A percentile compares a stretch with the other conserved stretches of the same genome.
Evolutionary conservation across 306 rosid genomes (phyloP).

Genomic region (Amphicarpaea edgeworthii): DNA sequence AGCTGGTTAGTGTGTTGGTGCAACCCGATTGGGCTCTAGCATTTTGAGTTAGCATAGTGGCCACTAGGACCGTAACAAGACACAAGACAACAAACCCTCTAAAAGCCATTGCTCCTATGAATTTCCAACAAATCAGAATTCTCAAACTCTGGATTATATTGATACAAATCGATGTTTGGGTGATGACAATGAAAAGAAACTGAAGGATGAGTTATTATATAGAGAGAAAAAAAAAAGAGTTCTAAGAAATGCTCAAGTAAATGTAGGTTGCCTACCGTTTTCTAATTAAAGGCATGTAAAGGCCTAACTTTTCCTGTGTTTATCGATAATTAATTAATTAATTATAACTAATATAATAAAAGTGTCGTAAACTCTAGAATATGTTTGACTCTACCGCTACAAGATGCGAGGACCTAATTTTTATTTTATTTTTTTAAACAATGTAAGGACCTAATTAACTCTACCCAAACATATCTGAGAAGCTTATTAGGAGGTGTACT

Average conservation of each 20-base stretch:
- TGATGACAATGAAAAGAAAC: constrained; percentile 11
- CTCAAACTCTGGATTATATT: constrained; percentile 21
- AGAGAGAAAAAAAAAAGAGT: background rate
- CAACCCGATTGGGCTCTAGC: constrained; percentile 72
- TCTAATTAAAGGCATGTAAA: background rate
- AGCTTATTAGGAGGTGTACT: no score
- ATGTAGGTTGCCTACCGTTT: constrained; percentile 64
- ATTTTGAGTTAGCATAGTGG: constrained; percentile 45
- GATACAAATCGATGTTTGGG: background rate
- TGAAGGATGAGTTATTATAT: constrained; percentile 41
- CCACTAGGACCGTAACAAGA: constrained; percentile 49
- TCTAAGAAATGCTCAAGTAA: constrained; percentile 38
- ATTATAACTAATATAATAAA: background rate
- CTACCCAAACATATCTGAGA: no score
- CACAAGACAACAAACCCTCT: constrained; percentile 41
- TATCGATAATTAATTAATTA: background rate
- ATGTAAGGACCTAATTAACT: background rate
- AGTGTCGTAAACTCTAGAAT: background rate
- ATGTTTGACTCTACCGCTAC: constrained; percentile 15
- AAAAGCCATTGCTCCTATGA: constrained; percentile 44
- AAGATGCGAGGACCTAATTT: no score
- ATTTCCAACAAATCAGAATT: constrained; percentile 19
- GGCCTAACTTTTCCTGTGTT: background rate
- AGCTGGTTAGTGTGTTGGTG: constrained; percentile 50
- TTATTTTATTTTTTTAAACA: no score